Evolutionary conservation across 2,329 filamentous ascomycete species (phyloP).

Genomic region (Apiospora aurea): DNA sequence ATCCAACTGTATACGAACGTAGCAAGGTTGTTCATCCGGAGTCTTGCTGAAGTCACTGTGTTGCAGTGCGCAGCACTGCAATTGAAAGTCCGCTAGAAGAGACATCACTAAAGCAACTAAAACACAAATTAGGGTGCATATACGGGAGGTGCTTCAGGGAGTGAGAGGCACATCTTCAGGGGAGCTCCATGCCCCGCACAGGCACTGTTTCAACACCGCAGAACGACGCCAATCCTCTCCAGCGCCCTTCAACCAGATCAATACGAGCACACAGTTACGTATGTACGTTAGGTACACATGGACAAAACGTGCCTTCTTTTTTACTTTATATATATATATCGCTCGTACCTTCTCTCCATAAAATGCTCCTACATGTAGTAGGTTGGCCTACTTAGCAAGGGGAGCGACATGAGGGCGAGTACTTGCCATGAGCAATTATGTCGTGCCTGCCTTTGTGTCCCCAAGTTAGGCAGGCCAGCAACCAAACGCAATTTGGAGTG

Average conservation of each 20-base stretch:
- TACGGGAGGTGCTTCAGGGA: not conserved
- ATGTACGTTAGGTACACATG: no score
- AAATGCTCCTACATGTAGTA: not conserved
- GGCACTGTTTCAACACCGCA: not conserved
- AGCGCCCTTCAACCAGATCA: not conserved
- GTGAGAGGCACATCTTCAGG: not conserved
- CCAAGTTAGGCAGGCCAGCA: no score
- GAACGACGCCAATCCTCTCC: not conserved
- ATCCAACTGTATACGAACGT: no score
- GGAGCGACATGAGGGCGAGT: not conserved
- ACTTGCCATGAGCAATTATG: not conserved
- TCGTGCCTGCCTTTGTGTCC: not conserved
- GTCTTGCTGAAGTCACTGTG: no score
- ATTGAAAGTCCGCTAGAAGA: no score
- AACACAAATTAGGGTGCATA: not conserved
- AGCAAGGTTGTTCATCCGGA: no score
- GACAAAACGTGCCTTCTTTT: not conserved
- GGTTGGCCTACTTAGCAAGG: no score
- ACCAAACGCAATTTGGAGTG: not conserved
- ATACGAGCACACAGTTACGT: not conserved
- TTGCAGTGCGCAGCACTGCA: no score
- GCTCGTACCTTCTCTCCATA: not conserved
- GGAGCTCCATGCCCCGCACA: not conserved
- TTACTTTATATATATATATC: no score
- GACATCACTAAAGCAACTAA: no score